A percentile compares a stretch with the other conserved stretches of the same genome.
phyloP scores from a whole-genome alignment of 768 basidiomycete species.

The Amanita subjunquillea region DNA sequence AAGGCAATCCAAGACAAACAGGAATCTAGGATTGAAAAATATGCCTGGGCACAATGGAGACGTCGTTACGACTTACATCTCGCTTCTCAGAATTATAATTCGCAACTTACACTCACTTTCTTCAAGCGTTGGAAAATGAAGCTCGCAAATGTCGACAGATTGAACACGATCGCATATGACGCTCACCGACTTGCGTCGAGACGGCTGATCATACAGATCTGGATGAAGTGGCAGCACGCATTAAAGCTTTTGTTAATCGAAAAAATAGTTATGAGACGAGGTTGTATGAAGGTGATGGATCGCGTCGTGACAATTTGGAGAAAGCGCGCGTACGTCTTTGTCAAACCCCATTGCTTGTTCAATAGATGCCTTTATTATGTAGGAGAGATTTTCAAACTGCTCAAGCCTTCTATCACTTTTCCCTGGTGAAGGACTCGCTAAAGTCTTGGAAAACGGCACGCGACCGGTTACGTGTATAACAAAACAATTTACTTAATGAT shows the following conservation, averaged over 20 bases:
- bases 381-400: conserved; percentile 38
- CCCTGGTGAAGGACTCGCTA: conserved; percentile 35
- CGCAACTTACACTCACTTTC: conserved; percentile 30
- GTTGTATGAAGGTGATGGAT: conserved; percentile 37
- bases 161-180: conserved; percentile 42
- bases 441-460: conserved; percentile 45
- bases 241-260: conserved; percentile 35
- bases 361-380: neutral
- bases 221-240: conserved; percentile 48
- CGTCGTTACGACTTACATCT: conserved; percentile 41
- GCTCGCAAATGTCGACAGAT: conserved; percentile 26
- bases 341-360: neutral
- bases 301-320: conserved; percentile 48
- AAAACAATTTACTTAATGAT: neutral
- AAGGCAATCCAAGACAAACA: conserved; percentile 45
- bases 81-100: conserved; percentile 40
- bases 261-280: conserved; percentile 29
- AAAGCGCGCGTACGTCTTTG: conserved; percentile 19
- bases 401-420: conserved; percentile 27
- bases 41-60: conserved; percentile 61
- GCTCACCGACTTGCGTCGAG: conserved; percentile 28
- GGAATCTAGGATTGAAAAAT: conserved; percentile 40
- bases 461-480: conserved; percentile 39
- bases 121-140: conserved; percentile 45
- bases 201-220: conserved; percentile 28